phyloP scores from a whole-genome alignment of 140 eudicot species.

The Anethum foeniculum region DNA sequence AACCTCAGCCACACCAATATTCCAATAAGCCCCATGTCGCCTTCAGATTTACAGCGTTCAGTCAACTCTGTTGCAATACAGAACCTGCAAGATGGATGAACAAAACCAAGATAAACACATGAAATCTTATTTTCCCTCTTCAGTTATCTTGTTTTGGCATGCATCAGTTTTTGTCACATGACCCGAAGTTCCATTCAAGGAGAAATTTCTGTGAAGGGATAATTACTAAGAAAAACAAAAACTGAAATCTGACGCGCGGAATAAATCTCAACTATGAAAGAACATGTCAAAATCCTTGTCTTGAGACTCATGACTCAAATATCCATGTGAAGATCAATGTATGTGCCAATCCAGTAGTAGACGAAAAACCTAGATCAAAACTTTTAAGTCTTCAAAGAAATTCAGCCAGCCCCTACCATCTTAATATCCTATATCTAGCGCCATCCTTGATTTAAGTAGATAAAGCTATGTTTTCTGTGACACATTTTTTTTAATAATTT shows the following conservation, averaged over 20 bases:
- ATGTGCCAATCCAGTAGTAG: not conserved
- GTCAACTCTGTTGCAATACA: constrained; percentile 20
- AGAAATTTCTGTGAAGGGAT: not conserved
- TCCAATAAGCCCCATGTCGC: constrained; percentile 15
- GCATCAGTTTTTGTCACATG: not conserved
- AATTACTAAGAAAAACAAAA: not conserved
- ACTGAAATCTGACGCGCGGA: not conserved
- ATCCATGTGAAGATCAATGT: too few relatives aligned
- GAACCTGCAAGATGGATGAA: constrained; percentile 9
- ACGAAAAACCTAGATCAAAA: too few relatives aligned
- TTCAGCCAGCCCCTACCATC: not conserved
- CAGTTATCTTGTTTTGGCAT: not conserved
- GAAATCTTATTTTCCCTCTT: not conserved
- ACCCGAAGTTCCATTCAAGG: not conserved
- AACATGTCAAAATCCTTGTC: not conserved
- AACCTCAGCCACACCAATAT: constrained; percentile 27
- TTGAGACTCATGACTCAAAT: not conserved
- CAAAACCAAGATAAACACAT: not conserved
- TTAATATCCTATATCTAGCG: not conserved
- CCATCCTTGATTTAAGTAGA: not conserved
- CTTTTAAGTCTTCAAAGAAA: too few relatives aligned
- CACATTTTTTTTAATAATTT: not conserved
- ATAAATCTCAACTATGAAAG: not conserved
- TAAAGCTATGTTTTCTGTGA: not conserved
- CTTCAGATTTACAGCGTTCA: constrained; percentile 10